Conservation (phyloP, 164 flowering plant species). For the Nelumbo lutea region DNA sequence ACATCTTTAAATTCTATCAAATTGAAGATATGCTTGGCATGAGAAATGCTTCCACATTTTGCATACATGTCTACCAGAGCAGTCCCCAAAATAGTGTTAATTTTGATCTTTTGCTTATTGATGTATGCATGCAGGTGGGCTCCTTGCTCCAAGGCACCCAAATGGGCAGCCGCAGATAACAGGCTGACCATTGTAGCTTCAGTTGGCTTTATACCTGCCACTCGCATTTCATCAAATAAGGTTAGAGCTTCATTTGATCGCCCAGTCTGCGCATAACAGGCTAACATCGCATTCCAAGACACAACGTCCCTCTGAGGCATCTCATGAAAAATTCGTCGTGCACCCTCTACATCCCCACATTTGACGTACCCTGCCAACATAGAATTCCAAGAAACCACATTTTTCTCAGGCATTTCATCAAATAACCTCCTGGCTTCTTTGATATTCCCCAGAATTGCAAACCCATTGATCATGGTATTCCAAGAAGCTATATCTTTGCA, state of each 20-base stretch:
- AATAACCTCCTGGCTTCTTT: slow-evolving; percentile 25
- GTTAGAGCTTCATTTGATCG: slow-evolving; percentile 20
- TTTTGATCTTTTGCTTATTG: slow-evolving; percentile 11
- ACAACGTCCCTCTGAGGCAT: slow-evolving; percentile 32
- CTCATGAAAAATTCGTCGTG: slow-evolving; percentile 12
- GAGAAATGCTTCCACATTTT: slow-evolving; percentile 30
- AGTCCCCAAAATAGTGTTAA: slow-evolving; percentile 25
- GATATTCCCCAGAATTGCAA: slow-evolving; percentile 20
- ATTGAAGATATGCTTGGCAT: slow-evolving; percentile 20
- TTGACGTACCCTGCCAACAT: slow-evolving; percentile 32
- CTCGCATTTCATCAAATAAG: slow-evolving; percentile 28
- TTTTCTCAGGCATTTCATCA: slow-evolving; percentile 28
- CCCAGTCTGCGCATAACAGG: slow-evolving; percentile 28
- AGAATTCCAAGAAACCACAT: slow-evolving; percentile 37
- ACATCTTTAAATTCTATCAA: slow-evolving; percentile 23
- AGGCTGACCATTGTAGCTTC: slow-evolving; percentile 35
- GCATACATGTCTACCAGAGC: slow-evolving; percentile 33
- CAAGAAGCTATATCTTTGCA: slow-evolving; percentile 29
- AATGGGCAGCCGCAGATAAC: slow-evolving; percentile 32
- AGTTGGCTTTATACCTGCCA: slow-evolving; percentile 24
- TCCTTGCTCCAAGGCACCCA: slow-evolving; percentile 33
- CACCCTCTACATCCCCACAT: slow-evolving; percentile 26
- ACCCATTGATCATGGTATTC: slow-evolving; percentile 35
- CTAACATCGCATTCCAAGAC: slow-evolving; percentile 32
- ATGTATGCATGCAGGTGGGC: slow-evolving; percentile 14